Evolutionary conservation across 495 filamentous ascomycete species (phyloP).

Genomic region (Aspergillus homomorphus): DNA sequence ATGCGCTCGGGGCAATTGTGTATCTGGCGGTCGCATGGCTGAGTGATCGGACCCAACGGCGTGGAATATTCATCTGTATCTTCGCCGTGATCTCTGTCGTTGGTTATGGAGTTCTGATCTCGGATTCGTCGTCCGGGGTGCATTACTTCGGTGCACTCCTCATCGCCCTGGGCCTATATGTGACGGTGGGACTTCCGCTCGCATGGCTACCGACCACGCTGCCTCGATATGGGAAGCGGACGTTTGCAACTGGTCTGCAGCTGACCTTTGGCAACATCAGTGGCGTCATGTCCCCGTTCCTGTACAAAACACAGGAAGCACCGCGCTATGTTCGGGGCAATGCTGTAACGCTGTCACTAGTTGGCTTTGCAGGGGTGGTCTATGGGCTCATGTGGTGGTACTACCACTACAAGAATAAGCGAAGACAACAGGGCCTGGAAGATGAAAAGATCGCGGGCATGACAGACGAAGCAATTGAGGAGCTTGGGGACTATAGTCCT

Average conservation of each 20-base stretch:
- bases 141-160: slow-evolving; percentile 73
- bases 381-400: slow-evolving; percentile 55
- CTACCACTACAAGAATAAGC: slow-evolving; percentile 53
- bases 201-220: slow-evolving; percentile 61
- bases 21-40: slow-evolving; percentile 61
- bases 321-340: slow-evolving; percentile 44
- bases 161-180: slow-evolving; percentile 68
- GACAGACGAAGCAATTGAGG: slow-evolving; percentile 62
- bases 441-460: slow-evolving; percentile 53
- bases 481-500: slow-evolving; percentile 68
- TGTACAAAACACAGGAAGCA: slow-evolving; percentile 39
- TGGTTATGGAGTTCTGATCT: slow-evolving; percentile 66
- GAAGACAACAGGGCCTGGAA: slow-evolving; percentile 50
- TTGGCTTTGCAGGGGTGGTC: slow-evolving; percentile 38
- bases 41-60: slow-evolving; percentile 58
- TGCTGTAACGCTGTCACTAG: slow-evolving; percentile 46
- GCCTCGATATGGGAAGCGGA: slow-evolving; percentile 70
- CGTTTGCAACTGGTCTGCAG: slow-evolving; percentile 67
- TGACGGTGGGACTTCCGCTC: slow-evolving; percentile 64
- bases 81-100: slow-evolving; percentile 59
- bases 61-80: slow-evolving; percentile 57
- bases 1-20: slow-evolving; percentile 61
- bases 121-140: slow-evolving; percentile 54
- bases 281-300: slow-evolving; percentile 67
- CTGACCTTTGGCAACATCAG: slow-evolving; percentile 62